A percentile compares a stretch with the other conserved stretches of the same genome.
Evolutionary conservation across 495 filamentous ascomycete species (phyloP).

Genomic region (Parathielavia hyrcaniae): DNA sequence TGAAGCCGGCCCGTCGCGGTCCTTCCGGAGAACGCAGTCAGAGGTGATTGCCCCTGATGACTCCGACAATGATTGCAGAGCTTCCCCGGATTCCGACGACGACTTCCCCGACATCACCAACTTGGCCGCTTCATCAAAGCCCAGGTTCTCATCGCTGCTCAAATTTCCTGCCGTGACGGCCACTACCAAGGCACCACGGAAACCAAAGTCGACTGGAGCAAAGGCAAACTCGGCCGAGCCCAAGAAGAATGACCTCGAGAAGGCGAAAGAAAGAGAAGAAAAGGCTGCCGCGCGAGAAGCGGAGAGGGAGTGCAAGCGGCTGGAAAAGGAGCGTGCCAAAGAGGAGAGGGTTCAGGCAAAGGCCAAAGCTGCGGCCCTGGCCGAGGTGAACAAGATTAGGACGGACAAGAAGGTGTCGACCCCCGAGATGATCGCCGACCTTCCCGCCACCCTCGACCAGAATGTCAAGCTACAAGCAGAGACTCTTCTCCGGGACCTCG

Average conservation of each 20-base stretch:
- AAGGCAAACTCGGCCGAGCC: slow-evolving; percentile 13
- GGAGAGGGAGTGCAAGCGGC: slow-evolving; percentile 46
- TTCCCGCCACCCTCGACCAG: slow-evolving; percentile 51
- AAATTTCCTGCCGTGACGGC: not conserved
- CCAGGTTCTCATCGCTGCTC: slow-evolving; percentile 4
- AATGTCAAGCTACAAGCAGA: slow-evolving; percentile 54
- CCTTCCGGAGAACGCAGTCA: slow-evolving; percentile 17
- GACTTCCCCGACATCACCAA: slow-evolving; percentile 39
- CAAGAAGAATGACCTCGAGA: slow-evolving; percentile 35
- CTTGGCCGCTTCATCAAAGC: slow-evolving; percentile 28
- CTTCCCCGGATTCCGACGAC: slow-evolving; percentile 23
- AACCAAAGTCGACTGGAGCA: slow-evolving; percentile 5
- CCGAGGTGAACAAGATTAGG: slow-evolving; percentile 68
- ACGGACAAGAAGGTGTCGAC: slow-evolving; percentile 70
- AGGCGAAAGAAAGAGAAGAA: slow-evolving; percentile 31
- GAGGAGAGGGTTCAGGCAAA: slow-evolving; percentile 60
- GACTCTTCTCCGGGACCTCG: slow-evolving; percentile 44
- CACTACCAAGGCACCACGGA: not conserved
- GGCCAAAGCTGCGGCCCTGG: slow-evolving; percentile 59
- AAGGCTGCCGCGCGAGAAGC: slow-evolving; percentile 46
- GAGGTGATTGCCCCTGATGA: slow-evolving; percentile 27
- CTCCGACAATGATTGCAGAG: slow-evolving; percentile 7
- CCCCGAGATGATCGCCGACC: slow-evolving; percentile 79
- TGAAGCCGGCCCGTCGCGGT: not conserved
- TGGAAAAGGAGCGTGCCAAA: slow-evolving; percentile 49